phyloP scores from a whole-genome alignment of 2,329 filamentous ascomycete genomes.

The Aspergillus sp. region DNA sequence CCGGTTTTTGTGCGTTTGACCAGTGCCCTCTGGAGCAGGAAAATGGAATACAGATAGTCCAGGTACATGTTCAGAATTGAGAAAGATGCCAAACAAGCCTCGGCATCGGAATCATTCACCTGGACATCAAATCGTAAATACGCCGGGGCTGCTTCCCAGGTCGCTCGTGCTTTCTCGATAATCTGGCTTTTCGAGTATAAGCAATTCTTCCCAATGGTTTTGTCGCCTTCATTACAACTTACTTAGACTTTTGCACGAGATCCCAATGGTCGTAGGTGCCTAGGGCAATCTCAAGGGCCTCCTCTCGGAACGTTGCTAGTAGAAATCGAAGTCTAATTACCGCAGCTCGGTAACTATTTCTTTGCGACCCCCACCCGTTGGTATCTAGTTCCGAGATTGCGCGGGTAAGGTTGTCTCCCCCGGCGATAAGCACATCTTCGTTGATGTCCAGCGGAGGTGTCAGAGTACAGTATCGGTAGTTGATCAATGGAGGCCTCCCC shows the following conservation, averaged over 20 bases:
- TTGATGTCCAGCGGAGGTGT: slow-evolving; percentile 35
- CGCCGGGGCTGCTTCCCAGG: slow-evolving; percentile 26
- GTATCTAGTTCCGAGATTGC: slow-evolving; percentile 27
- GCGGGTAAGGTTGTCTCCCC: slow-evolving; percentile 22
- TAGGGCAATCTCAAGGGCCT: slow-evolving; percentile 33
- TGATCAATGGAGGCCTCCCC: slow-evolving; percentile 50
- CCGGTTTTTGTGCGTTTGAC: slow-evolving; percentile 33
- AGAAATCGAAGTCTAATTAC: slow-evolving; percentile 27
- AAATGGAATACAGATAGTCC: slow-evolving; percentile 36
- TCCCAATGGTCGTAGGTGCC: slow-evolving; percentile 24
- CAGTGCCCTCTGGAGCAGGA: slow-evolving; percentile 34
- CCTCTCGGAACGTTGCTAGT: slow-evolving; percentile 28
- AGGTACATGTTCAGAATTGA: slow-evolving; percentile 30
- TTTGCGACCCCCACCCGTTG: slow-evolving; percentile 29
- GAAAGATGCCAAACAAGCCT: slow-evolving; percentile 19
- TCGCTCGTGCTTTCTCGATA: slow-evolving; percentile 22
- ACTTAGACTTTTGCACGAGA: slow-evolving; percentile 29
- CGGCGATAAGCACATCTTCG: slow-evolving; percentile 27
- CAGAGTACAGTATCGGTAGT: slow-evolving; percentile 44
- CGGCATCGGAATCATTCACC: slow-evolving; percentile 6
- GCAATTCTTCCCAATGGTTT: background rate
- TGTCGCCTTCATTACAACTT: background rate
- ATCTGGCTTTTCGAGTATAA: slow-evolving; percentile 22
- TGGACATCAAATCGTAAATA: slow-evolving; percentile 27
- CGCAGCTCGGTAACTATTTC: slow-evolving; percentile 19